Base-by-base conservation (phyloP, 73 alveolate species). In the Halteria grandinella region DNA sequence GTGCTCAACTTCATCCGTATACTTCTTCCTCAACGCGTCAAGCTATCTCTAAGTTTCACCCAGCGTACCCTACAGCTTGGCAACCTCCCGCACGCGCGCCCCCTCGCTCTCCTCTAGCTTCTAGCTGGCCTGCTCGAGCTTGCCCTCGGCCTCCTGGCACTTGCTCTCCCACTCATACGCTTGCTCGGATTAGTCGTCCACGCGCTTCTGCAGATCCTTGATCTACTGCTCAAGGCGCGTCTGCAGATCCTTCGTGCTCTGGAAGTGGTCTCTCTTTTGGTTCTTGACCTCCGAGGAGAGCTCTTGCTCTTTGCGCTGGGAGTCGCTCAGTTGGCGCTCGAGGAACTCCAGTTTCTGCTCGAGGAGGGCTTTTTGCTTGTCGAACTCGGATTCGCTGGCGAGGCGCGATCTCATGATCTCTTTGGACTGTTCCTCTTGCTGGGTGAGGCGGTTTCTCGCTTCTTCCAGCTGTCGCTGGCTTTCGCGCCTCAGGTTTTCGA, bases 241-340 rank as follows among this genome's bases (percentile, higher is more conserved):
- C 18, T 70, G 55, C 32, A 33, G 25, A 6, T 70, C 83, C 33
- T 70, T 70, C 1, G 23, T 28, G 23, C 24, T 8, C 3, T n/a
- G 1, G 83, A 70, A 37, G 33, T 48, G 71, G 15, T 70, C 83
- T 3, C 43, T 21, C 58, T 70, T 70, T 24, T 27, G 37, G 27
- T 49, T 23, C 50, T 70, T 70, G 23, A 70, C 39, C 50, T 70
- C 83, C 31, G 55, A n/a, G 1, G 55, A 21, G 45, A 70, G 48
- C 79, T 84, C 86, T 43, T 25, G 74, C 52, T 75, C 93, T 86
- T 57, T 93, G 95, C 43, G 91, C 94, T 40, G 60, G 55, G 51
- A 90, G 23, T 85, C 85, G 43, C 91, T 96, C 15, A 93, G 80
- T 21, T 90, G 18, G 58, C 66, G 75, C 63, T 93, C 93, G 15